These are phyloP conservation scores for Kodamaea sagamina DNA, from an alignment of 805 yeast species.

Conservation along the genomic window DNA sequence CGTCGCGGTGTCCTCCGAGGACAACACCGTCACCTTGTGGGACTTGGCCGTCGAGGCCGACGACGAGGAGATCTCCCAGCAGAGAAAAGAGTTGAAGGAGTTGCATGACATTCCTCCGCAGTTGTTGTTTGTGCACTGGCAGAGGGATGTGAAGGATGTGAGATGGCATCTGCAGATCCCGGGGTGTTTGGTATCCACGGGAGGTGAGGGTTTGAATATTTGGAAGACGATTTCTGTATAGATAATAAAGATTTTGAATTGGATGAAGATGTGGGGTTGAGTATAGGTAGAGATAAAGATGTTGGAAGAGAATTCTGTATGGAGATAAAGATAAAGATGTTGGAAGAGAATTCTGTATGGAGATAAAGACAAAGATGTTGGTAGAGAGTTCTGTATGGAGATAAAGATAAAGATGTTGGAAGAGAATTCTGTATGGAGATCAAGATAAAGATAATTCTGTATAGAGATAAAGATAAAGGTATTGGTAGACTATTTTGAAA, in stretches of 20 bases:
- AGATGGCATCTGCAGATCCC: conserved; percentile 98
- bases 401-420: too few species aligned
- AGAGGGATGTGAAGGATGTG: conserved; percentile 94
- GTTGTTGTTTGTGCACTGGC: conserved; percentile 96
- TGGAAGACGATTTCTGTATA: conserved; percentile 97
- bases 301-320: too few species aligned
- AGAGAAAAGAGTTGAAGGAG: conserved; percentile 74
- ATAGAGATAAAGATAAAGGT: too few species aligned
- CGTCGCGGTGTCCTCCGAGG: conserved; percentile 94
- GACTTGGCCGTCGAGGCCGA: conserved; percentile 98
- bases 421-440: too few species aligned
- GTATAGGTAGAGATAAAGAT: too few species aligned
- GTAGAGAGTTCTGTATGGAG: too few species aligned
- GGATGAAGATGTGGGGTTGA: too few species aligned
- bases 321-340: too few species aligned
- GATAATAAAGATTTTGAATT: background rate
- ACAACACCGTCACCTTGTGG: conserved; percentile 96
- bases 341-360: too few species aligned
- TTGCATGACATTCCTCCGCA: conserved; percentile 93
- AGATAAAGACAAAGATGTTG: too few species aligned
- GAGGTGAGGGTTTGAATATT: conserved; percentile 89
- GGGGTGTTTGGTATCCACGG: conserved; percentile 91
- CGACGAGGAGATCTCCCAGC: conserved; percentile 92
- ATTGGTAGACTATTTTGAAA: too few species aligned
- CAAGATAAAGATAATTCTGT: too few species aligned